Percentiles rank a stretch among this genome's conserved stretches.
phyloP scores from a whole-genome alignment of 257 asterid species.

The Linderniella brevidens region DNA sequence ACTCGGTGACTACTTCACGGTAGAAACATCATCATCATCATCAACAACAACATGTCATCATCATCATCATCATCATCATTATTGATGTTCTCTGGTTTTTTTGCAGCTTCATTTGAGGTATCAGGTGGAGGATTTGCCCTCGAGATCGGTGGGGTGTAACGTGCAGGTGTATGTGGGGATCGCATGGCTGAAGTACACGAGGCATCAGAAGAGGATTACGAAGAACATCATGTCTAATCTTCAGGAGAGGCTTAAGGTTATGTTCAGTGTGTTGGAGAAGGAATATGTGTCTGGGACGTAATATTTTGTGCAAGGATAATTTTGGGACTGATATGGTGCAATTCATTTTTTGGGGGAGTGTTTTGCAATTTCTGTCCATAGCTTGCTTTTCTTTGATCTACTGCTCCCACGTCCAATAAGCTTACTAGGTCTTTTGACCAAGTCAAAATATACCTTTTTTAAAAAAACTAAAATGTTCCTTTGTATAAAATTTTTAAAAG shows the following conservation, averaged over 20 bases:
- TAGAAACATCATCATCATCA: constrained; percentile 19
- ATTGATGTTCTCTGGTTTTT: constrained; percentile 1
- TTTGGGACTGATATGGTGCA: no score
- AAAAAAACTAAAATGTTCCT: no score
- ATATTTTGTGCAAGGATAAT: background rate
- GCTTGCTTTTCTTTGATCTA: no score
- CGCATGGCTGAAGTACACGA: constrained; percentile 66
- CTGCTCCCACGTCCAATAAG: no score
- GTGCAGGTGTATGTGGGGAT: constrained; percentile 70
- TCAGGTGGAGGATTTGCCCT: constrained; percentile 64
- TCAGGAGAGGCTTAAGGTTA: constrained; percentile 66
- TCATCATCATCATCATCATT: constrained; percentile 1
- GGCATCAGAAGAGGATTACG: constrained; percentile 66
- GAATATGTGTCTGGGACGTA: constrained; percentile 49
- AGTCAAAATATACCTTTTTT: no score
- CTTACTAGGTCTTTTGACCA: no score
- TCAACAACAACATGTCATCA: background rate
- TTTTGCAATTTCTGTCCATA: no score
- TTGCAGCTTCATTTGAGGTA: constrained; percentile 80
- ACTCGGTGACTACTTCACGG: constrained; percentile 83
- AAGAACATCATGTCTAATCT: constrained; percentile 56
- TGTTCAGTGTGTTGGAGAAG: constrained; percentile 71
- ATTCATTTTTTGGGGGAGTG: no score
- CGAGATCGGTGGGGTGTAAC: constrained; percentile 60
- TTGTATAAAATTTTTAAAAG: no score